Percentiles rank a stretch among this genome's conserved stretches.
phyloP scores from a whole-genome alignment of 2,329 filamentous ascomycete species.

The Claviceps africana region DNA sequence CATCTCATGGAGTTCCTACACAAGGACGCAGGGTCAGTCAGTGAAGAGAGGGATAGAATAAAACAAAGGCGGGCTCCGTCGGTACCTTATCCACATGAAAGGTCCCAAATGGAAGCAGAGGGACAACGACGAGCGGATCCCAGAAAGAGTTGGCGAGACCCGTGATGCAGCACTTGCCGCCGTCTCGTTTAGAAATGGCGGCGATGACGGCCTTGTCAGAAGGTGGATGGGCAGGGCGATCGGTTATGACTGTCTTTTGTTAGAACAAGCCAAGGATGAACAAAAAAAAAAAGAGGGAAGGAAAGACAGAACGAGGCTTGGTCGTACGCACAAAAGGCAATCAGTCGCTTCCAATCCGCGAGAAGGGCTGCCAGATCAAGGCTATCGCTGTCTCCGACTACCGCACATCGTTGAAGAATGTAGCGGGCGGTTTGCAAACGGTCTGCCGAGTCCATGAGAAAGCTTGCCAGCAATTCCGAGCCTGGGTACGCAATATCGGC shows the following conservation, averaged over 20 bases:
- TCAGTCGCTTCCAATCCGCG: conserved; percentile 3
- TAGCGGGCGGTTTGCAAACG: conserved; percentile 5
- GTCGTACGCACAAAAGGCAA: conserved; percentile 1
- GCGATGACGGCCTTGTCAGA: not conserved
- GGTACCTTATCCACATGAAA: not conserved
- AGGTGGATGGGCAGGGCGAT: not conserved
- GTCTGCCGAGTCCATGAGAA: conserved; percentile 4
- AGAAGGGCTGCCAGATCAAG: not conserved
- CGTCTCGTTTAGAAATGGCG: conserved; percentile 1
- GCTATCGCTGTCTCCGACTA: not conserved
- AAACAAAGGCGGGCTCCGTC: not conserved
- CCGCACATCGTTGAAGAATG: conserved; percentile 4
- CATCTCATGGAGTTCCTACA: not conserved
- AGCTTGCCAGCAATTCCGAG: conserved; percentile 3
- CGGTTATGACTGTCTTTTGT: not conserved
- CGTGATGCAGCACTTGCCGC: conserved; percentile 3
- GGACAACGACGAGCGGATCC: conserved; percentile 1
- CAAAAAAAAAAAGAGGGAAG: too few species aligned
- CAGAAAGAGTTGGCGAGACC: conserved; percentile 2
- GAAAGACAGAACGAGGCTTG: not conserved
- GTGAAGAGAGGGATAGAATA: not conserved
- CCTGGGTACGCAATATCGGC: conserved; percentile 4
- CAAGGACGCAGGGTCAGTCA: not conserved
- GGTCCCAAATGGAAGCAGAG: not conserved
- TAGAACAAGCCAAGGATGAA: not conserved